Percentiles rank a stretch among this genome's conserved stretches.
Conservation (phyloP, 345 rosid genomes). For the Cardamine chenopodiifolia region DNA sequence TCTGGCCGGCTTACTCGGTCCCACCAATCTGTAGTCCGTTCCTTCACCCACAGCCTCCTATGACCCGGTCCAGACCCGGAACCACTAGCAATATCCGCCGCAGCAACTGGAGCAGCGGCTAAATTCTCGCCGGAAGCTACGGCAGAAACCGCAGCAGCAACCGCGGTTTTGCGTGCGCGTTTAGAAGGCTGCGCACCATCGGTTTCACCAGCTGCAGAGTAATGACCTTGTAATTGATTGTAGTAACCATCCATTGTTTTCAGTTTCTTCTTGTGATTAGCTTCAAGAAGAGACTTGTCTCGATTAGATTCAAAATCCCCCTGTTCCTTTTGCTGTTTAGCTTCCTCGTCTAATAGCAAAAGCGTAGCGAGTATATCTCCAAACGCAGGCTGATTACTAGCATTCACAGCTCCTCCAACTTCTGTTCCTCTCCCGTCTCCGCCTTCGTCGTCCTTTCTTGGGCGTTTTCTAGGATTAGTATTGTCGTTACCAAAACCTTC, state of each 20-base stretch:
- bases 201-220: constrained; percentile 39
- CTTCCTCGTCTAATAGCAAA: constrained; percentile 63
- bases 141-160: constrained; percentile 34
- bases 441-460: constrained; percentile 45
- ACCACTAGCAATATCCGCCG: constrained; percentile 32
- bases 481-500: constrained; percentile 39
- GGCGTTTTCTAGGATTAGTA: constrained; percentile 46
- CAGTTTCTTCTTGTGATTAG: constrained; percentile 48
- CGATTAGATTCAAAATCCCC: constrained; percentile 48
- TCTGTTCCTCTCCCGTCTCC: neutral
- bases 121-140: constrained; percentile 25
- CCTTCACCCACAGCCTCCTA: constrained; percentile 87
- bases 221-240: constrained; percentile 47
- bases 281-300: constrained; percentile 50
- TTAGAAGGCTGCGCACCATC: constrained; percentile 45
- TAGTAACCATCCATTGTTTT: constrained; percentile 47
- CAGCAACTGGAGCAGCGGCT: constrained; percentile 10
- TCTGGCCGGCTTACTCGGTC: constrained; percentile 62
- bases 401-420: constrained; percentile 17
- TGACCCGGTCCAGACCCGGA: constrained; percentile 39
- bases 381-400: constrained; percentile 26
- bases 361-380: constrained; percentile 56
- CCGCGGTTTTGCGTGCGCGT: constrained; percentile 45
- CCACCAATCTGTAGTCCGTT: constrained; percentile 91
- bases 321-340: constrained; percentile 50